phyloP scores from a whole-genome alignment of 2,329 filamentous ascomycete genomes.

The Colletotrichum lini region DNA sequence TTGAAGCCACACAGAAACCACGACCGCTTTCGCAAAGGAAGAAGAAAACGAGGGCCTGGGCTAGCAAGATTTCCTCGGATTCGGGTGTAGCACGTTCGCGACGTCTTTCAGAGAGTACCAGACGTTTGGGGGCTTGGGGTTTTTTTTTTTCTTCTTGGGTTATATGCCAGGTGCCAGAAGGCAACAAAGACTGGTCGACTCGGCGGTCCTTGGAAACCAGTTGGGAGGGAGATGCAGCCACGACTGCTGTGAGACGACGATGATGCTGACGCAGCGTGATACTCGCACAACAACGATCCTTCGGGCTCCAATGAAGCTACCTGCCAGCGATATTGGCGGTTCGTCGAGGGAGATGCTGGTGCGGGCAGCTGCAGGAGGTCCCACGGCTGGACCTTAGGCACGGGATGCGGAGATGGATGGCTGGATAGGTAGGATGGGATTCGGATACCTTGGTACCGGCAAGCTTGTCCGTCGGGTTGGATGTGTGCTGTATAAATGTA shows the following conservation, averaged over 20 bases:
- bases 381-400: constrained; percentile 52
- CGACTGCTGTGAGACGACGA: constrained; percentile 62
- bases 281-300: constrained; percentile 61
- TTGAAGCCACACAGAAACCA: background rate
- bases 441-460: constrained; percentile 20
- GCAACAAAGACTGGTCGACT: background rate
- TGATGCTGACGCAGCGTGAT: constrained; percentile 64
- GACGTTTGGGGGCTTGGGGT: background rate
- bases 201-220: constrained; percentile 43
- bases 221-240: constrained; percentile 50
- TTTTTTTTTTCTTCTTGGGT: too few species aligned
- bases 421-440: background rate
- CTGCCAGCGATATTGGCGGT: constrained; percentile 63
- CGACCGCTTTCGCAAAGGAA: background rate
- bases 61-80: constrained; percentile 10
- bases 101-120: constrained; percentile 12
- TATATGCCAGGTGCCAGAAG: constrained; percentile 15
- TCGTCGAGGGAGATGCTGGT: constrained; percentile 57
- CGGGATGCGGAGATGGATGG: constrained; percentile 46
- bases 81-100: constrained; percentile 10
- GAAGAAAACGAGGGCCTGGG: background rate
- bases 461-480: constrained; percentile 13
- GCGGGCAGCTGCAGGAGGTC: constrained; percentile 62
- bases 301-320: constrained; percentile 63
- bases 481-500: constrained; percentile 12